Percentiles rank a stretch among this genome's conserved stretches.
Conservation (phyloP, 2,329 filamentous ascomycete genomes). For the Cryphonectria nitschkei region DNA sequence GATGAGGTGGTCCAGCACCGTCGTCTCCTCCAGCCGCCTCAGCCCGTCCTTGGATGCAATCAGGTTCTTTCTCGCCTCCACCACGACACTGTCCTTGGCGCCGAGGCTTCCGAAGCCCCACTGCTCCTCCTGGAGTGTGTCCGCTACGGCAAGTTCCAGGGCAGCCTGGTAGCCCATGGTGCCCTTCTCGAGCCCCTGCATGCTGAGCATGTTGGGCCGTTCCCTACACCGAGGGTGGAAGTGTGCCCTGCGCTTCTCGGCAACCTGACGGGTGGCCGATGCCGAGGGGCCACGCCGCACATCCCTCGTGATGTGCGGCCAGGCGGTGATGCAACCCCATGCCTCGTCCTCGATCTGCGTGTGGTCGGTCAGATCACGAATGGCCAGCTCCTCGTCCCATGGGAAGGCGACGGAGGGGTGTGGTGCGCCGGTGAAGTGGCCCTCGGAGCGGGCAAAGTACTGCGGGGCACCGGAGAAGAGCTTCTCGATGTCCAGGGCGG, state of each 20-base stretch:
- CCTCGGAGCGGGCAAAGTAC: slow-evolving; percentile 65
- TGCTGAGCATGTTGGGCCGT: slow-evolving; percentile 72
- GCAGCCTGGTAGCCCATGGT: slow-evolving; percentile 72
- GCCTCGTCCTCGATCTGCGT: slow-evolving; percentile 65
- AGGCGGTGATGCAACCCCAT: slow-evolving; percentile 66
- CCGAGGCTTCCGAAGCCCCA: slow-evolving; percentile 61
- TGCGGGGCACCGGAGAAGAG: slow-evolving; percentile 78
- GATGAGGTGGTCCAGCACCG: slow-evolving; percentile 62
- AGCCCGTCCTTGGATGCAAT: slow-evolving; percentile 57
- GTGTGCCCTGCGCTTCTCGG: slow-evolving; percentile 55
- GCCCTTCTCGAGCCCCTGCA: slow-evolving; percentile 72
- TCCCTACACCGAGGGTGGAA: slow-evolving; percentile 64
- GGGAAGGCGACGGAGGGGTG: slow-evolving; percentile 69
- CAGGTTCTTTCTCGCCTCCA: slow-evolving; percentile 62
- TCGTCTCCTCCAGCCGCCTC: slow-evolving; percentile 59
- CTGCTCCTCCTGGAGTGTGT: slow-evolving; percentile 66
- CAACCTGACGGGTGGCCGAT: slow-evolving; percentile 45
- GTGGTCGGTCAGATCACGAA: slow-evolving; percentile 68
- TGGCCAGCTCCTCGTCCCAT: slow-evolving; percentile 65
- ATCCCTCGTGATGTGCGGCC: slow-evolving; percentile 62
- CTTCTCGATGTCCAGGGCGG: slow-evolving; percentile 64
- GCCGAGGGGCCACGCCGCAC: slow-evolving; percentile 49
- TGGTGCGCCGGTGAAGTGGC: slow-evolving; percentile 61
- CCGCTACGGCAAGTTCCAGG: slow-evolving; percentile 66
- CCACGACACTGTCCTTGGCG: slow-evolving; percentile 56